Evolutionary conservation across 345 rosid species (phyloP).

Genomic region (Dimocarpus longan): DNA sequence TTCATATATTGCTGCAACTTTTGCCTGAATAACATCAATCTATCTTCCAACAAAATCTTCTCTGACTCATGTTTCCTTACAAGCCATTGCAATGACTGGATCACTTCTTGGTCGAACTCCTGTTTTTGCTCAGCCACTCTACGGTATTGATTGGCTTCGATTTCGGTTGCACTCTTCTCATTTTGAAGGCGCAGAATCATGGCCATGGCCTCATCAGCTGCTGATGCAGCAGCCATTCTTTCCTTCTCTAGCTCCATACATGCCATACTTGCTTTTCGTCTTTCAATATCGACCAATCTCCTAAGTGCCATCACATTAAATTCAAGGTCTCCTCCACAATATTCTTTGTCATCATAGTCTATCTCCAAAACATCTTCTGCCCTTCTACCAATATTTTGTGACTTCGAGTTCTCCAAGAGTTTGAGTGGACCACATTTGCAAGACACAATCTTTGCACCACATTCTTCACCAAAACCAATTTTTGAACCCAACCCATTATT

Average conservation of each 20-base stretch:
- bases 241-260: conserved; percentile 70
- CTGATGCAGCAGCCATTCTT: conserved; percentile 70
- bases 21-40: conserved; percentile 30
- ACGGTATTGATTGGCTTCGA: conserved; percentile 60
- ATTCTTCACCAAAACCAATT: conserved; percentile 11
- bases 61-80: conserved; percentile 49
- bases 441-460: conserved; percentile 27
- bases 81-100: conserved; percentile 62
- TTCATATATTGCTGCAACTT: conserved; percentile 28
- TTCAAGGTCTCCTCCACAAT: conserved; percentile 54
- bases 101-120: conserved; percentile 54
- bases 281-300: conserved; percentile 62
- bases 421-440: conserved; percentile 23
- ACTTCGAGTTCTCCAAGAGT: conserved; percentile 22
- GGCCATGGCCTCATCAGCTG: conserved; percentile 80
- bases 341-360: conserved; percentile 33
- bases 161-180: conserved; percentile 60
- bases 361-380: conserved; percentile 16
- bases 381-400: conserved; percentile 8
- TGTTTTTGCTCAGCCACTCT: conserved; percentile 62
- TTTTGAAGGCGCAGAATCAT: conserved; percentile 77
- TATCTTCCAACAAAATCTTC: conserved; percentile 35
- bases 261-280: conserved; percentile 45
- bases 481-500: conserved; percentile 26
- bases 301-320: conserved; percentile 54